phyloP scores from a whole-genome alignment of 805 yeast genomes.

The Myxozyma geophila region DNA sequence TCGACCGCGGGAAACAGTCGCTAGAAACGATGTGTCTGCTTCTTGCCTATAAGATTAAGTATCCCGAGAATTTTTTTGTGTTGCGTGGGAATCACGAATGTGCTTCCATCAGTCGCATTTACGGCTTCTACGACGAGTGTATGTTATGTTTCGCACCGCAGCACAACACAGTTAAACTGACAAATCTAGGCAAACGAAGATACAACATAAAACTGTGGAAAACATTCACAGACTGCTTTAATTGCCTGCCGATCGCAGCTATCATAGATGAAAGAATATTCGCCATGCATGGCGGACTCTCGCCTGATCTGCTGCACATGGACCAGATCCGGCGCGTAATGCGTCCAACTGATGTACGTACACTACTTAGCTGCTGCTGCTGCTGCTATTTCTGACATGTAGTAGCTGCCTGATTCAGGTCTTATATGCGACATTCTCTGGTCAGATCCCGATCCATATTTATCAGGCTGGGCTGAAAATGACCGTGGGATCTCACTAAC shows the following conservation, averaged over 20 bases:
- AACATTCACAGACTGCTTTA: conserved; percentile 97
- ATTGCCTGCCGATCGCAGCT: conserved; percentile 97
- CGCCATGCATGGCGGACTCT: conserved; percentile 98
- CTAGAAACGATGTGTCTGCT: conserved; percentile 92
- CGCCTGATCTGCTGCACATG: conserved; percentile 96
- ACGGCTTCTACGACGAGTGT: conserved; percentile 98
- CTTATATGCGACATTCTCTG: conserved; percentile 92
- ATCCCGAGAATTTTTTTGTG: conserved; percentile 96
- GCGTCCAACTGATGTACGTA: conserved; percentile 88
- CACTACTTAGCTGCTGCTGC: background rate
- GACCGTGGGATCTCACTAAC: conserved; percentile 99
- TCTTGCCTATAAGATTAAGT: conserved; percentile 94
- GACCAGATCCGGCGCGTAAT: conserved; percentile 97
- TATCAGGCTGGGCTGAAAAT: conserved; percentile 98
- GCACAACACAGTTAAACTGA: background rate
- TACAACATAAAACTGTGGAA: conserved; percentile 98
- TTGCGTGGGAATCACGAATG: conserved; percentile 98
- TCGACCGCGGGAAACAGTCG: conserved; percentile 97
- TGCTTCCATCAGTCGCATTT: conserved; percentile 96
- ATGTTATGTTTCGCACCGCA: background rate
- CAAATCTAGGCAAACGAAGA: conserved; percentile 66
- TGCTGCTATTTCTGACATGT: background rate
- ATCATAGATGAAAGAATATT: conserved; percentile 97
- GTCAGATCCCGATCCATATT: conserved; percentile 98
- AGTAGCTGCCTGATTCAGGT: conserved; percentile 87